These are phyloP conservation scores for Xenosphaeropsis pyriputrescens DNA, from an alignment of 2,329 filamentous ascomycete genomes.

Conservation along the genomic window DNA sequence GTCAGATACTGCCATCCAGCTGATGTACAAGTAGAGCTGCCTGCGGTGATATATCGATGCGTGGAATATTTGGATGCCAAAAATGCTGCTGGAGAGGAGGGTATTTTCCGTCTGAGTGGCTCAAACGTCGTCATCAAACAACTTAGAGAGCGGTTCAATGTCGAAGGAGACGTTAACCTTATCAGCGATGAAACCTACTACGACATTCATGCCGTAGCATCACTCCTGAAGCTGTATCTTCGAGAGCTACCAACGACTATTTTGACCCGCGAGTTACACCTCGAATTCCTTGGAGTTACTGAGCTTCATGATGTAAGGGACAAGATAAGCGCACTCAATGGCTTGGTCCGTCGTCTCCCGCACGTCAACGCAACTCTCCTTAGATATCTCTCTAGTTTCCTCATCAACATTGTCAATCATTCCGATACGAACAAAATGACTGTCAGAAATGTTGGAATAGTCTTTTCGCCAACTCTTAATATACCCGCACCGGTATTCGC, in stretches of 20 bases:
- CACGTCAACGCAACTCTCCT: slow-evolving; percentile 68
- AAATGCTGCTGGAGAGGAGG: slow-evolving; percentile 73
- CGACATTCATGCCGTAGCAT: slow-evolving; percentile 92
- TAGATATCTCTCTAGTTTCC: slow-evolving; percentile 71
- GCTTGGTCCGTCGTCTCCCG: slow-evolving; percentile 69
- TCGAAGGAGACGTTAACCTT: slow-evolving; percentile 80
- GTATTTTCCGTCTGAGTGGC: slow-evolving; percentile 93
- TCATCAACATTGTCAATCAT: slow-evolving; percentile 88
- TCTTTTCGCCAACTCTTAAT: slow-evolving; percentile 93
- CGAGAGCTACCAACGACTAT: slow-evolving; percentile 86
- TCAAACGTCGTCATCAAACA: slow-evolving; percentile 89
- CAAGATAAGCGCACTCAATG: slow-evolving; percentile 63
- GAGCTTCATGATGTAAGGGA: slow-evolving; percentile 62
- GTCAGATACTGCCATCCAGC: slow-evolving; percentile 65
- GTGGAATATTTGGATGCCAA: slow-evolving; percentile 83
- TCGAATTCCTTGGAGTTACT: slow-evolving; percentile 74
- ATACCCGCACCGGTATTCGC: slow-evolving; percentile 92
- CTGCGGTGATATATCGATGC: slow-evolving; percentile 88
- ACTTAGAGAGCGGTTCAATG: slow-evolving; percentile 85
- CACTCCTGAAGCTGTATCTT: slow-evolving; percentile 83
- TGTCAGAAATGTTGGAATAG: slow-evolving; percentile 90
- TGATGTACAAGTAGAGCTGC: slow-evolving; percentile 62
- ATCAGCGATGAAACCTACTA: slow-evolving; percentile 73
- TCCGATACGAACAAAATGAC: slow-evolving; percentile 94
- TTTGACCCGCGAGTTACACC: slow-evolving; percentile 75